A percentile compares a stretch with the other conserved stretches of the same genome.
Evolutionary conservation across 2,329 filamentous ascomycete genomes (phyloP).

Genomic region (Fusarium duplospermum): DNA sequence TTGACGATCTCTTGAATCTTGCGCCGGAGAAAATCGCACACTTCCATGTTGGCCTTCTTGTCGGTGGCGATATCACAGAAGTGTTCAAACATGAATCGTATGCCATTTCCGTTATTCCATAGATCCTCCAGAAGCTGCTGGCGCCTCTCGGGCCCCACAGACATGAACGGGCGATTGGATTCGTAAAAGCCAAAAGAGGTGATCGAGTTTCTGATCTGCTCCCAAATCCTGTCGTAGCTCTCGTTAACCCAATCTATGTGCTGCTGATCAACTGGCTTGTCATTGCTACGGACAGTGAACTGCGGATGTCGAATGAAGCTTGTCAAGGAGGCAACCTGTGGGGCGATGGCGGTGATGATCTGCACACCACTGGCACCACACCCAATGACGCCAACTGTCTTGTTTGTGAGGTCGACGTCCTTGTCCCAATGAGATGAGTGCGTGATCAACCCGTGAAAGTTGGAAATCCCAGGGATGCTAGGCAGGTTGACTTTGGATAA

Average conservation of each 20-base stretch:
- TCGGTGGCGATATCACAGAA: neutral
- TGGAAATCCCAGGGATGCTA: too few relatives aligned
- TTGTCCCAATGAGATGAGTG: too few relatives aligned
- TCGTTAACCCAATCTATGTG: neutral
- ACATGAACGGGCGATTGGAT: neutral
- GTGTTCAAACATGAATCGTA: neutral
- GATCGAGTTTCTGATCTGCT: neutral
- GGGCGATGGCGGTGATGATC: too few relatives aligned
- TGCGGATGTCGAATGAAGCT: too few relatives aligned
- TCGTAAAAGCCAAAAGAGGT: neutral
- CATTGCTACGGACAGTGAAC: too few relatives aligned
- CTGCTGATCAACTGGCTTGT: too few relatives aligned
- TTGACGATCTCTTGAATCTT: neutral
- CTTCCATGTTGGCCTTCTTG: neutral
- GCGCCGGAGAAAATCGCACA: neutral
- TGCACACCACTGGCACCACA: too few relatives aligned
- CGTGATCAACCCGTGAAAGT: too few relatives aligned
- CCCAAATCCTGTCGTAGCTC: neutral
- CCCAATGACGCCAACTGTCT: too few relatives aligned
- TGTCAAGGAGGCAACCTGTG: too few relatives aligned
- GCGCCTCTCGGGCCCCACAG: neutral
- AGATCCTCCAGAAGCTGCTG: neutral
- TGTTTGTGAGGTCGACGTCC: too few relatives aligned
- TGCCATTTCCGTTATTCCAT: neutral
- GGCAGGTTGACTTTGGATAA: too few relatives aligned